These are phyloP conservation scores for Geranomyces variabilis DNA, from an alignment of 192 early-diverging fungal species.

Conservation along the genomic window DNA sequence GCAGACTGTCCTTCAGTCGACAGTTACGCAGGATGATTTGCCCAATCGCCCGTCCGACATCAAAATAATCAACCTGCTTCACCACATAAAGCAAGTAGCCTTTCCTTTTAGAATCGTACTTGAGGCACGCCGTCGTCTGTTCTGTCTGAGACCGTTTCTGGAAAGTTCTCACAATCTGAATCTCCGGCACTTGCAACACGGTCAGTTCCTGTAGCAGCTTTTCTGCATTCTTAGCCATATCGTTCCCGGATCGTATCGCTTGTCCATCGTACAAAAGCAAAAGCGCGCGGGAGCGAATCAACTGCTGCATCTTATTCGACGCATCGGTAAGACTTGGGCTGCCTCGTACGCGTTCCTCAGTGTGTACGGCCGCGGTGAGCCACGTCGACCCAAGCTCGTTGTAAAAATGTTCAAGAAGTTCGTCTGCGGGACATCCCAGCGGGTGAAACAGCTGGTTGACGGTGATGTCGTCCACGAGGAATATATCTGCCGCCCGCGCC, in stretches of 20 bases:
- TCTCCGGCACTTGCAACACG: slow-evolving; percentile 69
- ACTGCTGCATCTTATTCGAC: slow-evolving; percentile 56
- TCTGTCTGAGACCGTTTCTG: slow-evolving; percentile 49
- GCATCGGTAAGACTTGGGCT: slow-evolving; percentile 29
- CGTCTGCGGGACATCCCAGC: slow-evolving; percentile 72
- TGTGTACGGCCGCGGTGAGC: slow-evolving; percentile 67
- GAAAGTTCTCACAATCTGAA: slow-evolving; percentile 62
- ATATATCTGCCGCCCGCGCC: slow-evolving; percentile 72
- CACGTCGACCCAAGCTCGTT: slow-evolving; percentile 65
- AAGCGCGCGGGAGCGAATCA: slow-evolving; percentile 76
- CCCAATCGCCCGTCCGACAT: slow-evolving; percentile 74
- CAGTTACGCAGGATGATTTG: slow-evolving; percentile 67
- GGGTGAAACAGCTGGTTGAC: slow-evolving; percentile 76
- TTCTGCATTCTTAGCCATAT: slow-evolving; percentile 54
- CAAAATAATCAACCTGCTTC: slow-evolving; percentile 75
- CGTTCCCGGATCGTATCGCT: slow-evolving; percentile 45
- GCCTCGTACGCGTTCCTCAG: slow-evolving; percentile 57
- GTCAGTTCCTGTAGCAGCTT: slow-evolving; percentile 63
- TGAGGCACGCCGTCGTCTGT: slow-evolving; percentile 65
- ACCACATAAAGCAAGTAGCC: slow-evolving; percentile 47
- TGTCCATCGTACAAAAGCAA: slow-evolving; percentile 72
- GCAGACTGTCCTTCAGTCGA: slow-evolving; percentile 76
- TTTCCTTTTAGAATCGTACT: slow-evolving; percentile 33
- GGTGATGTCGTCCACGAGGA: slow-evolving; percentile 77
- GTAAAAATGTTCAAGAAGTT: slow-evolving; percentile 67